Evolutionary conservation across 2,329 filamentous ascomycete genomes (phyloP).

Genomic region (Venturia pyrina): DNA sequence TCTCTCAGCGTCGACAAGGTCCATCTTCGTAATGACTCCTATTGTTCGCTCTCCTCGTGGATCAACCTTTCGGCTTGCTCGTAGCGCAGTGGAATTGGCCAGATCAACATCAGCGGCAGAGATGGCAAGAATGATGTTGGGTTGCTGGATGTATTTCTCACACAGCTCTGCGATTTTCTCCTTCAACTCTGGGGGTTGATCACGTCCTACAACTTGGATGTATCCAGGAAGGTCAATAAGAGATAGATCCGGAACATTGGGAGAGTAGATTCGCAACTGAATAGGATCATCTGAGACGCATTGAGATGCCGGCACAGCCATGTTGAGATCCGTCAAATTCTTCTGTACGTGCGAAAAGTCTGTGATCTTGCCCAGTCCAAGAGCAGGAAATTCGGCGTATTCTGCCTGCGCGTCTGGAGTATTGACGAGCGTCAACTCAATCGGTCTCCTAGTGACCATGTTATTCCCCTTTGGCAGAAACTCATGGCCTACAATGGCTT

Average conservation of each 20-base stretch:
- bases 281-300: conserved; percentile 97
- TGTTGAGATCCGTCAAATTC: conserved; percentile 87
- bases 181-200: conserved; percentile 85
- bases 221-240: conserved; percentile 95
- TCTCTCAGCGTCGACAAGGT: conserved; percentile 76
- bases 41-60: conserved; percentile 93
- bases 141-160: conserved; percentile 94
- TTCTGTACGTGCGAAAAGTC: conserved; percentile 89
- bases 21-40: conserved; percentile 99
- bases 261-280: conserved; percentile 88
- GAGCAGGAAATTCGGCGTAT: conserved; percentile 91
- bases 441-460: conserved; percentile 93
- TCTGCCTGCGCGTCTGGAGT: conserved; percentile 79
- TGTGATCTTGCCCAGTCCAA: conserved; percentile 79
- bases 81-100: conserved; percentile 86
- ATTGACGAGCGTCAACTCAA: conserved; percentile 92
- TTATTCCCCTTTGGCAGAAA: conserved; percentile 97
- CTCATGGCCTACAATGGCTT: conserved; percentile 95
- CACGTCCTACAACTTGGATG: conserved; percentile 86
- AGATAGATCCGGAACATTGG: conserved; percentile 88
- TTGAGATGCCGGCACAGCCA: conserved; percentile 80
- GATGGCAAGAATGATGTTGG: conserved; percentile 93
- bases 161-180: conserved; percentile 93
- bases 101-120: conserved; percentile 96
- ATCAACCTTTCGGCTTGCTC: conserved; percentile 84